Evolutionary conservation across 768 basidiomycete species (phyloP).

Genomic region (Mycena sanguinolenta): DNA sequence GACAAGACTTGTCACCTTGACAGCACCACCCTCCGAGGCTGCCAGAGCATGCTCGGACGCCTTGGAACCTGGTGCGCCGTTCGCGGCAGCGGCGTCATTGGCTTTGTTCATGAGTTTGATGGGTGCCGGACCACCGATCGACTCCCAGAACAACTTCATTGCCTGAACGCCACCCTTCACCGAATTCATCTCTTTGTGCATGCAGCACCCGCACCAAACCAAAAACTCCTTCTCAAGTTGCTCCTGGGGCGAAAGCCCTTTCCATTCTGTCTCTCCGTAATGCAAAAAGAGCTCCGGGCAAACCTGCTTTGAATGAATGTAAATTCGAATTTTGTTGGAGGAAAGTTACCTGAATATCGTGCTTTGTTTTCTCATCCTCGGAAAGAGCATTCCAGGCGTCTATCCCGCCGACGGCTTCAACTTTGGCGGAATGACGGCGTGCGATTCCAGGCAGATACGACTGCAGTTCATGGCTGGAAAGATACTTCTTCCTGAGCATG

Average conservation of each 20-base stretch:
- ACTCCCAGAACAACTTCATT: slow-evolving; percentile 41
- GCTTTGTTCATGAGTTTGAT: slow-evolving; percentile 39
- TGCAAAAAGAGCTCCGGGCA: neutral
- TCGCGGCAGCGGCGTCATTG: slow-evolving; percentile 37
- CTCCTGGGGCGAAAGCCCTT: slow-evolving; percentile 29
- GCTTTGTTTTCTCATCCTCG: slow-evolving; percentile 5
- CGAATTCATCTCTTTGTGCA: slow-evolving; percentile 29
- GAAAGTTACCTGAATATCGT: slow-evolving; percentile 13
- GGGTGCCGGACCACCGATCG: slow-evolving; percentile 31
- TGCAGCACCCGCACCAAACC: slow-evolving; percentile 36
- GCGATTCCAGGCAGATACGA: slow-evolving; percentile 11
- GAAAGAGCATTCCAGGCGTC: slow-evolving; percentile 30
- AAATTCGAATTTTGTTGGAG: neutral
- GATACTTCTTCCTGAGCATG: slow-evolving; percentile 10
- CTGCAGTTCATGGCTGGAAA: slow-evolving; percentile 2
- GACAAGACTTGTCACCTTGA: neutral
- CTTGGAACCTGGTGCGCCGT: neutral
- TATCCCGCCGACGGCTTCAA: slow-evolving; percentile 13
- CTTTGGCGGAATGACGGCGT: slow-evolving; percentile 4
- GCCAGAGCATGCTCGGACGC: neutral
- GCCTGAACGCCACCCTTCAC: slow-evolving; percentile 31
- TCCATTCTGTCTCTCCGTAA: slow-evolving; percentile 37
- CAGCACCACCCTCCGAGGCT: neutral
- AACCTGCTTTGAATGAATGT: neutral
- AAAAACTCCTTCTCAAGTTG: slow-evolving; percentile 29